Base-by-base conservation (phyloP, 2,329 filamentous ascomycete genomes). In the Tolypocladium ovalisporum region DNA sequence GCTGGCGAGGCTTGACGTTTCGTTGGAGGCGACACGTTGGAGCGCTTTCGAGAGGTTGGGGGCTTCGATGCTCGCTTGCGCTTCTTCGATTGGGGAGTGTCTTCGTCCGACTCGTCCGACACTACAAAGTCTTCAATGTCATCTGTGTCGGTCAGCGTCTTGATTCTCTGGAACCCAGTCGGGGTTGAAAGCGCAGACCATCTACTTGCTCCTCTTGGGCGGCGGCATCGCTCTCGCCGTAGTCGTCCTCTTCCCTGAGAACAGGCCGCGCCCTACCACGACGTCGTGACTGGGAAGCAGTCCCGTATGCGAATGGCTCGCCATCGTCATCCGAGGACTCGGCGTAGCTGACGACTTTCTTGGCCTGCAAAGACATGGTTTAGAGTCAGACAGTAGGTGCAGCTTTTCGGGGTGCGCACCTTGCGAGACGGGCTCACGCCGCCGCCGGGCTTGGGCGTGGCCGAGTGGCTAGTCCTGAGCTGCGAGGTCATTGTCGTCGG, bases 91-190 rank as follows among this genome's bases (percentile, higher is more conserved):
- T 79, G 68, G 64, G 76, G 62, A 60, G 78, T 67, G 17, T 68
- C 70, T 22, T 85, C 88, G 53, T 96, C 91, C 0, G 90, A 93
- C 47, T 95, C 90, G 65, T 97, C 92, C 0, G 88, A 85, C 5
- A 88, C 91, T 29, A 97, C 79, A 66, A 97, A 97, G 69, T 96
- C 89, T 60, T 87, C 90, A 75, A 95, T 84, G 56, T 94, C 89
- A 73, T 79, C 76, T 82, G 54, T 1, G 12, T 10, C 19, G n/a
- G 55, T 65, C 42, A 64, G 62, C 2, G 22, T 36, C 53, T 13
- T 27, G 19, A 27, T 15, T 8, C 4, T 27, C 17, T 6, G 1
- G 8, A 12, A 37, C 12, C 10, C 10, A 19, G n/a, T 19, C 4
- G 13, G 19, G 19, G 29, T 7, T 4, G 2, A 1, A 34, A 17